These are phyloP conservation scores for Aspergillus novoparasiticus DNA, from an alignment of 2,329 filamentous ascomycete genomes.

Conservation along the genomic window DNA sequence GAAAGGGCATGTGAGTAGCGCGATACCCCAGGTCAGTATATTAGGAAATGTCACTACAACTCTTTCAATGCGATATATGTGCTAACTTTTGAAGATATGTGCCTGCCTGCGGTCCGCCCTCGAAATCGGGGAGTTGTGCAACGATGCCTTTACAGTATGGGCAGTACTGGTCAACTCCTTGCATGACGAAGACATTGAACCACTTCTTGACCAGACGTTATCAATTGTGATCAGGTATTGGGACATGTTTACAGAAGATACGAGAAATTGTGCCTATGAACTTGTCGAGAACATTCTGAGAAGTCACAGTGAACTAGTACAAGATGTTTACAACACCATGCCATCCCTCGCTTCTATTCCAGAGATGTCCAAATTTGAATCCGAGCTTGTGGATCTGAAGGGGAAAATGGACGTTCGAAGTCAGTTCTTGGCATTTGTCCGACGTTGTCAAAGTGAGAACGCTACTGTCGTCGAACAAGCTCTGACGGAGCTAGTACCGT, in stretches of 20 bases:
- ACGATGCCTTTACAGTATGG: conserved; percentile 83
- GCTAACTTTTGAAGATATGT: conserved; percentile 65
- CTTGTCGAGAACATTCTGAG: conserved; percentile 68
- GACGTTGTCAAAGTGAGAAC: conserved; percentile 80
- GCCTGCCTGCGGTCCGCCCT: conserved; percentile 89
- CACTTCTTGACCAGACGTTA: conserved; percentile 84
- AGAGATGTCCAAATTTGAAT: conserved; percentile 68
- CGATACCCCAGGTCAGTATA: conserved; percentile 74
- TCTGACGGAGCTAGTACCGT: conserved; percentile 73
- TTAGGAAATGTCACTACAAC: neutral
- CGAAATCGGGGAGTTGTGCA: conserved; percentile 71
- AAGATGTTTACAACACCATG: conserved; percentile 70
- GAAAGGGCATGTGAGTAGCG: conserved; percentile 71
- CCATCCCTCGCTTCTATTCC: conserved; percentile 76
- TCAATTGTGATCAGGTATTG: conserved; percentile 85
- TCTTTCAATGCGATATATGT: neutral
- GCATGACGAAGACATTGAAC: conserved; percentile 75
- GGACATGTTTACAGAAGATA: conserved; percentile 64
- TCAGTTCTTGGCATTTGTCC: conserved; percentile 69
- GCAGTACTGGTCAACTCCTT: conserved; percentile 73
- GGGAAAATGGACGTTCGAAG: conserved; percentile 66
- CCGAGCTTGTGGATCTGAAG: conserved; percentile 66
- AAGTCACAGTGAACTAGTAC: conserved; percentile 63
- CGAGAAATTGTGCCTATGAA: conserved; percentile 61
- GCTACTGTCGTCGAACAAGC: conserved; percentile 81